Evolutionary conservation across 2,329 filamentous ascomycete genomes (phyloP), one percentile per base, ranked within the genome.

Genomic region (Camillea tinctor): DNA sequence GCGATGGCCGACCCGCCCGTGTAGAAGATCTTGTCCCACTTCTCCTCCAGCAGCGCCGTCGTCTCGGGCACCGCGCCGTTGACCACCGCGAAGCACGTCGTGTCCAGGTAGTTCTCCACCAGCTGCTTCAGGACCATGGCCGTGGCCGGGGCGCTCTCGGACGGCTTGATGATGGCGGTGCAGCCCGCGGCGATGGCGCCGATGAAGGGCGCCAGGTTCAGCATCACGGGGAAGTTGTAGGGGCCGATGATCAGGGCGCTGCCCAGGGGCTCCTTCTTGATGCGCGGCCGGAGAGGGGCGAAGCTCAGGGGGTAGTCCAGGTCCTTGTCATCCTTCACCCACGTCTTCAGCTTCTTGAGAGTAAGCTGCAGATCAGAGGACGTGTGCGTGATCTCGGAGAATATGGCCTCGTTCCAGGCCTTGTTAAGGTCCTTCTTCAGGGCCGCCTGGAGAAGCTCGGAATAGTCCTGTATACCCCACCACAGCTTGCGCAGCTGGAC

Each of bases 1-100:
- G 91, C 95, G 19, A 97, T 92, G 24, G 74, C 79, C 56, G 84
- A 83, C 69, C 87, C 88, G 57, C 95, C 95, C 1, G 95, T 99
- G 80, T 97, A 99, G 81, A 95, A 93, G 71, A 99, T 96, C 84
- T 97, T 98, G 79, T 96, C 93, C 89, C 93, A 99, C 75, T 94
- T 94, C 79, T 93, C 86, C 60, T 94, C 87, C 36, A 99, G 84
- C 51, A 98, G 79, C 13, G 87, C 88, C 52, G 90, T 92, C 3
- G 90, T 93, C 80, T 97, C 92, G 3, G 88, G 82, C 20, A 97
- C 78, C 24, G 81, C 88, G 61, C 95, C 95, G 73, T 97, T 95
- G 66, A 97, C 81, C 60, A 92, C 85, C 40, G 81, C 79, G 76
- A 92, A 97, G 68, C 88, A 88, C 17, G 86, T 84, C 1, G 87